Conservation (phyloP, 176 grass and related monocot genomes). For the Secale cereale region DNA sequence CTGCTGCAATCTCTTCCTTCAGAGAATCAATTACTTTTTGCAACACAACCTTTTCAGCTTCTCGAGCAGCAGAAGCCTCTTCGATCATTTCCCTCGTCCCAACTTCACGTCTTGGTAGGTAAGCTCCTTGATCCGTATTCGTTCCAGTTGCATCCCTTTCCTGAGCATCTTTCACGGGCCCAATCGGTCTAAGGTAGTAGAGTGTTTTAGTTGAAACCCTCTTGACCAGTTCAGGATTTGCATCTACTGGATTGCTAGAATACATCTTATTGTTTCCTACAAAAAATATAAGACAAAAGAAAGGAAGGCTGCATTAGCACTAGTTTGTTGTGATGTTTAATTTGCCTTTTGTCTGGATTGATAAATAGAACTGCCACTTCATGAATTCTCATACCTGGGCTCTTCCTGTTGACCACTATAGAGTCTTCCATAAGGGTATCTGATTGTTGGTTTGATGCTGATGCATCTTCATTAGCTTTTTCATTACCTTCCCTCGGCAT, state of each 20-base stretch:
- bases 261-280: not conserved
- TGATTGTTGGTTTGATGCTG: not conserved
- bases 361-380: not conserved
- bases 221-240: not conserved
- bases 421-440: not conserved
- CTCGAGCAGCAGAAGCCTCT: constrained; percentile 6
- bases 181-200: constrained; percentile 25
- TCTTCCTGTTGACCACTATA: not conserved
- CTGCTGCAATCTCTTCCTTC: not conserved
- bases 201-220: constrained; percentile 19
- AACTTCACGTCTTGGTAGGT: constrained; percentile 10
- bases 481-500: constrained; percentile 7
- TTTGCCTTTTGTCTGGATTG: not conserved
- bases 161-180: not conserved
- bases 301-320: not conserved
- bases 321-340: not conserved
- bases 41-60: constrained; percentile 6
- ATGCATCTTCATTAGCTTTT: constrained; percentile 4
- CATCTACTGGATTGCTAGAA: not conserved
- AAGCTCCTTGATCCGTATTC: not conserved
- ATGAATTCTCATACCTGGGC: constrained; percentile 8
- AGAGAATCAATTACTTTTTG: not conserved
- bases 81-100: not conserved
- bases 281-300: not conserved
- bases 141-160: not conserved